Conservation (phyloP, 306 rosid species). For the Castanea mollissima region DNA sequence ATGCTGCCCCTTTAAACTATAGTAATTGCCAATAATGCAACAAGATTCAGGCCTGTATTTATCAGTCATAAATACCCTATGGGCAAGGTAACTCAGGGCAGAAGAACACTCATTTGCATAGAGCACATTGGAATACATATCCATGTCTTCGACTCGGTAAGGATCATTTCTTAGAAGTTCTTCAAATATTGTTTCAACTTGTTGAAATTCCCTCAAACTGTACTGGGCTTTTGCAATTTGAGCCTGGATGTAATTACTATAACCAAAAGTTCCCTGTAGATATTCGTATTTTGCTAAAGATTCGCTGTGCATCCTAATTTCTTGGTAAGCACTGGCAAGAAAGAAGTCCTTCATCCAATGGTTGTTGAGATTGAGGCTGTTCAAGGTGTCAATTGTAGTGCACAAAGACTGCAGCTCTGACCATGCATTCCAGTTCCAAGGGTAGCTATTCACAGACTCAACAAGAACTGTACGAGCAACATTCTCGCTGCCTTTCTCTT, state of each 20-base stretch:
- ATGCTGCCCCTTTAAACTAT: conserved; percentile 95
- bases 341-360: conserved; percentile 99
- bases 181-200: conserved; percentile 93
- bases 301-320: conserved; percentile 84
- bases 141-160: conserved; percentile 95
- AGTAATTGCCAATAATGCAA: conserved; percentile 95
- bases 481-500: conserved; percentile 78
- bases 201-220: conserved; percentile 89
- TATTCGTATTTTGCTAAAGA: conserved; percentile 70
- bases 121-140: conserved; percentile 96
- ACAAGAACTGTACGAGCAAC: conserved; percentile 79
- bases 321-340: conserved; percentile 86
- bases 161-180: conserved; percentile 93
- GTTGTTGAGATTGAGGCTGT: conserved; percentile 73
- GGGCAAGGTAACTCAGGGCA: conserved; percentile 94
- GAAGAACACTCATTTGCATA: conserved; percentile 88
- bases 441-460: conserved; percentile 92
- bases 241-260: conserved; percentile 87
- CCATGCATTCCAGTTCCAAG: conserved; percentile 99
- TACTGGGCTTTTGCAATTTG: conserved; percentile 92
- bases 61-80: conserved; percentile 87
- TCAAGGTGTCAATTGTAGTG: conserved; percentile 61
- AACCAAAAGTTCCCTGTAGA: conserved; percentile 69
- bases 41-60: conserved; percentile 98
- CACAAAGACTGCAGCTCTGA: conserved; percentile 87